A percentile compares a stretch with the other conserved stretches of the same genome.
These are phyloP conservation scores for Penstemon eatonii DNA, from an alignment of 257 asterid genomes.

Conservation along the genomic window DNA sequence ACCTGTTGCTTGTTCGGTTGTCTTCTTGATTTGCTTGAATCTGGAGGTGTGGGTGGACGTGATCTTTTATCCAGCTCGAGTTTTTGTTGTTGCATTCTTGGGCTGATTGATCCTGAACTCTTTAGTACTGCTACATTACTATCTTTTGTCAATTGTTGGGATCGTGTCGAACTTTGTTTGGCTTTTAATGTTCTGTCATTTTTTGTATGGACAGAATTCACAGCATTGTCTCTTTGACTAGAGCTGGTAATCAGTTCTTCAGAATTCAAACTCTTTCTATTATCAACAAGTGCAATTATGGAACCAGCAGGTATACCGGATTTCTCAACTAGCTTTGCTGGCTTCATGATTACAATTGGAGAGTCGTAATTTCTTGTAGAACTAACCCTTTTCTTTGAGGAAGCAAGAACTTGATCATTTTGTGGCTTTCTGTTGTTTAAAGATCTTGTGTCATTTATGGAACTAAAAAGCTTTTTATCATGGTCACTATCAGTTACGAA, in stretches of 20 bases:
- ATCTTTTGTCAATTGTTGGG: constrained; percentile 51
- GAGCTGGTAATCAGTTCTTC: constrained; percentile 39
- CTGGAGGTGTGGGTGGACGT: constrained; percentile 73
- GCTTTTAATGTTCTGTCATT: constrained; percentile 42
- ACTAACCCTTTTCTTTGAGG: constrained; percentile 40
- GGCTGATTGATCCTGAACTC: constrained; percentile 67
- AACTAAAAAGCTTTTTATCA: constrained; percentile 39
- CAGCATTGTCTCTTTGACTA: constrained; percentile 37
- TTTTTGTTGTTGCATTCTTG: constrained; percentile 73
- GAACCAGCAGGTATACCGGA: constrained; percentile 68
- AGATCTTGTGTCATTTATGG: constrained; percentile 35
- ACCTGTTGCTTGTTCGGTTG: constrained; percentile 54
- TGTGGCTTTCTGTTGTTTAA: constrained; percentile 43
- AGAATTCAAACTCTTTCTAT: constrained; percentile 40
- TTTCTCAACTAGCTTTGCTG: constrained; percentile 69
- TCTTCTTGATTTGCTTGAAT: constrained; percentile 55
- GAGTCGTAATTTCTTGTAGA: constrained; percentile 52
- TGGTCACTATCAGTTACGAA: constrained; percentile 33
- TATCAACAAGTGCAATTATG: constrained; percentile 41
- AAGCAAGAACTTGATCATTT: constrained; percentile 35
- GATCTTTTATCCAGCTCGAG: constrained; percentile 63
- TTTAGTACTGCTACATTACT: constrained; percentile 41
- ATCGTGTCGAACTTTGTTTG: constrained; percentile 45
- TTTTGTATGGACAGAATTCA: constrained; percentile 38
- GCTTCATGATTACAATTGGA: constrained; percentile 90